phyloP scores from a whole-genome alignment of 176 grass and related monocot species.

The Oryza meridionalis region DNA sequence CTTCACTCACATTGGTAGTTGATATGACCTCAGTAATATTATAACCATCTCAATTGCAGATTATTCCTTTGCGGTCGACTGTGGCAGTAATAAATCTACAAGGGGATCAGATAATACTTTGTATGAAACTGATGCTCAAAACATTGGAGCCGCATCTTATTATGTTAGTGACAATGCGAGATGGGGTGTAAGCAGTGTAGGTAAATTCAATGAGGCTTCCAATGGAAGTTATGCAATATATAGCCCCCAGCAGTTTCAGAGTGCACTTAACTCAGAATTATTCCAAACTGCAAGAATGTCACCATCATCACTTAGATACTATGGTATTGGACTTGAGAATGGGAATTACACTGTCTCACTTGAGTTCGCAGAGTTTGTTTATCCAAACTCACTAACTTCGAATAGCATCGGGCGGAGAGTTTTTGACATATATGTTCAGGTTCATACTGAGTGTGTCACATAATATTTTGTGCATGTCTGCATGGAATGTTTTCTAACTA shows the following conservation, averaged over 20 bases:
- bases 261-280: constrained; percentile 46
- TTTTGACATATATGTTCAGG: constrained; percentile 72
- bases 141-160: constrained; percentile 44
- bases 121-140: constrained; percentile 44
- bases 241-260: constrained; percentile 38
- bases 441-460: not conserved
- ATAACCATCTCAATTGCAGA: constrained; percentile 32
- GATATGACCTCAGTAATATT: not conserved
- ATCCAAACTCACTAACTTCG: constrained; percentile 9
- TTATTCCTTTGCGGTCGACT: constrained; percentile 51
- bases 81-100: constrained; percentile 35
- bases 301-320: constrained; percentile 62
- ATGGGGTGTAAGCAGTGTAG: constrained; percentile 63
- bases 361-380: constrained; percentile 51
- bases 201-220: constrained; percentile 38
- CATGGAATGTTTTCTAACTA: constrained; percentile 10
- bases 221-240: constrained; percentile 29
- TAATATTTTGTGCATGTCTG: not conserved
- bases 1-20: not conserved
- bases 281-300: constrained; percentile 54
- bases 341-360: constrained; percentile 62
- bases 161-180: constrained; percentile 32
- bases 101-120: constrained; percentile 33
- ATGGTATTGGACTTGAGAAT: constrained; percentile 65
- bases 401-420: constrained; percentile 50